These are phyloP conservation scores for Boletus pseudo-olivaceus DNA, from an alignment of 768 basidiomycete genomes.

Conservation along the genomic window DNA sequence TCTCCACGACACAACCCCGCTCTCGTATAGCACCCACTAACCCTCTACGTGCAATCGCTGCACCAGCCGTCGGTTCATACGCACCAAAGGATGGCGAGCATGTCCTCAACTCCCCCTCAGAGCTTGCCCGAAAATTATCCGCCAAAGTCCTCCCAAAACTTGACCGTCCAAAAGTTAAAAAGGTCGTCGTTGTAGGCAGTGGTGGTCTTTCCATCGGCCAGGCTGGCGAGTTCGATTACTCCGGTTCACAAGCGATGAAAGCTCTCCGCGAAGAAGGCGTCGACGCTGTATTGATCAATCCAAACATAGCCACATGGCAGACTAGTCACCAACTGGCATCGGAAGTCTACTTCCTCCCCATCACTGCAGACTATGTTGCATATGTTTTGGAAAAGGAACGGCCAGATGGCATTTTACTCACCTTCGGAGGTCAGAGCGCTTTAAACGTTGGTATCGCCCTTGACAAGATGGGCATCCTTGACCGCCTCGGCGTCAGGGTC, in stretches of 20 bases:
- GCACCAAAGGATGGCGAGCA: slow-evolving; percentile 60
- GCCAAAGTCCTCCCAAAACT: slow-evolving; percentile 92
- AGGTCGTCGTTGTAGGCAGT: slow-evolving; percentile 93
- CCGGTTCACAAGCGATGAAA: slow-evolving; percentile 97
- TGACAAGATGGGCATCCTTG: slow-evolving; percentile 94
- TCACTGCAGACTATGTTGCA: slow-evolving; percentile 96
- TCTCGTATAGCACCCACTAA: slow-evolving; percentile 43
- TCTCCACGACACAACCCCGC: slow-evolving; percentile 46
- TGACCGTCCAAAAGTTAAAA: slow-evolving; percentile 86
- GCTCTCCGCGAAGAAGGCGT: slow-evolving; percentile 95
- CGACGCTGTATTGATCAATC: slow-evolving; percentile 92
- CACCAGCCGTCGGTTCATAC: slow-evolving; percentile 72
- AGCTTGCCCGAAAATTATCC: slow-evolving; percentile 88
- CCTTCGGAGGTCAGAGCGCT: slow-evolving; percentile 97
- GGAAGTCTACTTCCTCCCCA: slow-evolving; percentile 95
- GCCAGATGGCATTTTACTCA: slow-evolving; percentile 94
- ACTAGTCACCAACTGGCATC: slow-evolving; percentile 96
- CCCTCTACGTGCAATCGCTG: slow-evolving; percentile 62
- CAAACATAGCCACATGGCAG: slow-evolving; percentile 99
- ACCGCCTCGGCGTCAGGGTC: slow-evolving; percentile 88
- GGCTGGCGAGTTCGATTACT: slow-evolving; percentile 99
- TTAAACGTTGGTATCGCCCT: slow-evolving; percentile 96
- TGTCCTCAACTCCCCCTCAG: slow-evolving; percentile 90
- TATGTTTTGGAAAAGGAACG: slow-evolving; percentile 98
- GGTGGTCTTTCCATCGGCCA: slow-evolving; percentile 97